Percentiles rank a stretch among this genome's conserved stretches.
These are phyloP conservation scores for Sisymbrium altissimum DNA, from an alignment of 345 rosid genomes.

Conservation along the genomic window DNA sequence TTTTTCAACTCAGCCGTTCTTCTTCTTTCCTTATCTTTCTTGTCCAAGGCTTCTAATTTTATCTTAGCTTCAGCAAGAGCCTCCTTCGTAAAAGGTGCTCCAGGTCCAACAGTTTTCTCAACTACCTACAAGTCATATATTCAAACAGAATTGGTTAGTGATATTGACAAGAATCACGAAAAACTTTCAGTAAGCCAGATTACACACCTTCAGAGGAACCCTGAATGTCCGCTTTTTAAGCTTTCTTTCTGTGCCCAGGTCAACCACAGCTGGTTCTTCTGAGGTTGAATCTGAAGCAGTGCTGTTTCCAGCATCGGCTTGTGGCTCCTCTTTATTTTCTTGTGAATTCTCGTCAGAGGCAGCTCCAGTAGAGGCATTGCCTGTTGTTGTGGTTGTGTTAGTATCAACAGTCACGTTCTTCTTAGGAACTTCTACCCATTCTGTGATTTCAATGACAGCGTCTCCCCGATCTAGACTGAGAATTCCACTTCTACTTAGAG, in stretches of 20 bases:
- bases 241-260: slow-evolving; percentile 66
- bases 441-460: slow-evolving; percentile 87
- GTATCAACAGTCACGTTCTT: slow-evolving; percentile 62
- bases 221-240: slow-evolving; percentile 80
- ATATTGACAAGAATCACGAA: not conserved
- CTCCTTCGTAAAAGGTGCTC: slow-evolving; percentile 65
- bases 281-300: slow-evolving; percentile 34
- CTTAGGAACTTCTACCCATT: slow-evolving; percentile 96
- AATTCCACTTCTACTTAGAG: slow-evolving; percentile 92
- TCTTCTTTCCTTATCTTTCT: slow-evolving; percentile 85
- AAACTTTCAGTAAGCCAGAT: not conserved
- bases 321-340: slow-evolving; percentile 48
- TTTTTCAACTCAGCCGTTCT: slow-evolving; percentile 94
- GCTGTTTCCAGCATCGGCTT: slow-evolving; percentile 43
- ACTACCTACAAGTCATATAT: slow-evolving; percentile 47
- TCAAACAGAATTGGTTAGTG: not conserved
- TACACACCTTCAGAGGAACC: slow-evolving; percentile 79
- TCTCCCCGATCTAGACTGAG: slow-evolving; percentile 88
- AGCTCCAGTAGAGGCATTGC: slow-evolving; percentile 50
- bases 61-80: slow-evolving; percentile 61
- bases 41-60: slow-evolving; percentile 75
- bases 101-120: slow-evolving; percentile 81
- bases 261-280: slow-evolving; percentile 49
- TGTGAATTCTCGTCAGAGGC: slow-evolving; percentile 45
- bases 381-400: slow-evolving; percentile 57